Conservation (phyloP, 495 filamentous ascomycete species). For the Aspergillus cavernicola region DNA sequence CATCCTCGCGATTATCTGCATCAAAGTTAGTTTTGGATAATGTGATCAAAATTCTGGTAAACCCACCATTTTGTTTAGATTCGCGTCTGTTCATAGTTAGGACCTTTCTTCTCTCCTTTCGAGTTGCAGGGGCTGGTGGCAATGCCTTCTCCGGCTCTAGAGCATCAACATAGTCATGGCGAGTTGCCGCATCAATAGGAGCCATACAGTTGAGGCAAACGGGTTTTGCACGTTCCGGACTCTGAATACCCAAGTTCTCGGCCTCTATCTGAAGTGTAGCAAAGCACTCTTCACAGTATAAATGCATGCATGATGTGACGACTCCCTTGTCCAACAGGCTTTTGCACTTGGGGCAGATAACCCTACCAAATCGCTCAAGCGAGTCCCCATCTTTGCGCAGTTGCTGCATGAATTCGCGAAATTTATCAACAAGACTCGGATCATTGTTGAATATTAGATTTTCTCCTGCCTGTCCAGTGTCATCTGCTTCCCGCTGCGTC, state of each 20-base stretch:
- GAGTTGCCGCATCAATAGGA: conserved; percentile 15
- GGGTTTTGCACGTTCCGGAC: conserved; percentile 9
- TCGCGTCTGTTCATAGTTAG: background rate
- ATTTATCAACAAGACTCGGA: conserved; percentile 11
- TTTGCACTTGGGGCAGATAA: conserved; percentile 33
- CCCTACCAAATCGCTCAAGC: conserved; percentile 26
- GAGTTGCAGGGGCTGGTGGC: background rate
- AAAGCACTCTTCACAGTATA: conserved; percentile 48
- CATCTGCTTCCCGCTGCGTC: background rate
- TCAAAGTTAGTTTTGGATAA: background rate
- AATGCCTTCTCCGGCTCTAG: background rate
- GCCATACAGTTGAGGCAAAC: conserved; percentile 20
- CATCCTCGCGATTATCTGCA: background rate
- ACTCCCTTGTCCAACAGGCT: conserved; percentile 23
- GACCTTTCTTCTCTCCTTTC: background rate
- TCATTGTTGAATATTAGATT: background rate
- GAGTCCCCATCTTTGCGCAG: conserved; percentile 26
- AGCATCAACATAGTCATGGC: background rate
- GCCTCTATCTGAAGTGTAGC: conserved; percentile 19
- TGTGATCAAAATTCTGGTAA: too few relatives aligned
- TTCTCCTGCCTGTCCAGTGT: background rate
- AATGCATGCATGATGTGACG: conserved; percentile 45
- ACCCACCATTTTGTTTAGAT: background rate
- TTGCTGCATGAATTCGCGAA: conserved; percentile 25
- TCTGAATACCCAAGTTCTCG: background rate